Evolutionary conservation across 495 filamentous ascomycete genomes (phyloP), one percentile per base, ranked within the genome.

Genomic region (Daldinia childiae): DNA sequence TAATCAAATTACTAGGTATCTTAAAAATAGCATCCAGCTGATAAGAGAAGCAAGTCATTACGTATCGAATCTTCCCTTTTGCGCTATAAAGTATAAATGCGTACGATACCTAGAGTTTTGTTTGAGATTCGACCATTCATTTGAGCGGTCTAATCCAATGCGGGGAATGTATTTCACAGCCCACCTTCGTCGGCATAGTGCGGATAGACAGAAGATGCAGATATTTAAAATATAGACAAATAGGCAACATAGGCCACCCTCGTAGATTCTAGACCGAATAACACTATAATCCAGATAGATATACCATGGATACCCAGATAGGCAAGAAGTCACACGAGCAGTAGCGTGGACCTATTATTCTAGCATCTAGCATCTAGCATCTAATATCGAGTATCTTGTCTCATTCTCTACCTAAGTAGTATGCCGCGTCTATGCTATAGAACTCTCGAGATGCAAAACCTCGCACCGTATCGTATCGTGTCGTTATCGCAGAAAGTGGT

Each of bases 401-500:
- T 68, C 48, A 61, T 56, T 68, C 58, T 62, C 50, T 56, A 68
- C 50, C 50, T 54, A 54, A 54, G 58, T 27, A 56, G 58, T 61
- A 68, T 56, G 50, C 58, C n/a, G 45, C 39, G 24, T 68, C 58
- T 63, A 61, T 60, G 67, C 61, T 64, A 64, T 64, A 51, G 56
- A 66, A 52, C 39, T 9, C 21, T 38, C 41, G 29, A 41, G 55
- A 59, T 57, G 50, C 26, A 27, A 54, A 54, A 27, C n/a, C 50
- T 54, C 61, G 36, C 36, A 56, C 39, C 39, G 9, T 38, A 6
- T 38, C 52, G 24, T 45, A 27, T 58, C 43, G 34, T 34, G 32
- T 38, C 55, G 30, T 58, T 30, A 58, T 38, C 34, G 55, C 55
- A 54, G 64, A 54, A 45, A 39, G 52, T 38, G 19, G 43, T 41